Conservation (phyloP, 176 grass and related monocot species). For the Triticum dicoccoides region DNA sequence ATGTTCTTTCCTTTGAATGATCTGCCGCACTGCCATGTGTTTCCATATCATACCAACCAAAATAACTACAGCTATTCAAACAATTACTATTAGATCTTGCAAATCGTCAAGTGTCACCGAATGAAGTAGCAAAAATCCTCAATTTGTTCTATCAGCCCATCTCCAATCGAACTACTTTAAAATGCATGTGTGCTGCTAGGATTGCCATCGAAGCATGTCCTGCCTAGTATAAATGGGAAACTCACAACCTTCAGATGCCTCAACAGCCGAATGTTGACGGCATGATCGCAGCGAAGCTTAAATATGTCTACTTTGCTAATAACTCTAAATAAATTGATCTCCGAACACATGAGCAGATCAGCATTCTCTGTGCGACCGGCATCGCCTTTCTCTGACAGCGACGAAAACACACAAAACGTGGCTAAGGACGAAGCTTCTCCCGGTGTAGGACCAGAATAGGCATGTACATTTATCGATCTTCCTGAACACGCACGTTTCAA, state of each 20-base stretch:
- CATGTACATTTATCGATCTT: slow-evolving; percentile 9
- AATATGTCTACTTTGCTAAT: background rate
- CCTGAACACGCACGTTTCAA: background rate
- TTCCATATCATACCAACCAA: background rate
- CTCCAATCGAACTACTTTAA: background rate
- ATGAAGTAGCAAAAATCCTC: background rate
- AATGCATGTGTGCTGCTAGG: background rate
- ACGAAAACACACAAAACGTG: background rate
- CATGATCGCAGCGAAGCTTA: background rate
- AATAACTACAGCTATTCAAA: background rate
- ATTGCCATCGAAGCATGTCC: background rate
- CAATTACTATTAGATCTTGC: background rate
- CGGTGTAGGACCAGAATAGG: background rate
- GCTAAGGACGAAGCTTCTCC: background rate
- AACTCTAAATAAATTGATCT: background rate
- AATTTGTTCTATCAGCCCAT: background rate
- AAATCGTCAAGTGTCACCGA: background rate
- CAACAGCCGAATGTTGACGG: background rate
- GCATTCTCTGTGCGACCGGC: background rate
- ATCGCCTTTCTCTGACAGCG: background rate
- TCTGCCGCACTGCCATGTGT: background rate
- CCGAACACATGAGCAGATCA: background rate
- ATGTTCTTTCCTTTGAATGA: background rate
- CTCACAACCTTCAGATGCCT: background rate
- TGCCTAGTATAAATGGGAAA: background rate